phyloP scores from a whole-genome alignment of 2,329 filamentous ascomycete species.

The Rugonectria rugulosa region DNA sequence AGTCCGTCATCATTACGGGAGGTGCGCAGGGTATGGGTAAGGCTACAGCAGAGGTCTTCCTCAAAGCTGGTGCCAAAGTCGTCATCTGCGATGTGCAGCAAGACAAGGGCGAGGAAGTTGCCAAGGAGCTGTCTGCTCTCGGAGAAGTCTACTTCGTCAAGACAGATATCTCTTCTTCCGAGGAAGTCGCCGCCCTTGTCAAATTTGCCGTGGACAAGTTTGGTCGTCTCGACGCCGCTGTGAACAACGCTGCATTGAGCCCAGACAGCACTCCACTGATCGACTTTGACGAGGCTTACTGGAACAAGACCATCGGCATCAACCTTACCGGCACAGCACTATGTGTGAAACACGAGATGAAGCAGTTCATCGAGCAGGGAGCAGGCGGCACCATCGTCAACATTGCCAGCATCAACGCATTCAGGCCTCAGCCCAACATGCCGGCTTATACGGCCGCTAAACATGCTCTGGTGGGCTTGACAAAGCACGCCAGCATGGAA shows the following conservation, averaged over 20 bases:
- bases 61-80: slow-evolving; percentile 43
- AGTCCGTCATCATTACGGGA: slow-evolving; percentile 43
- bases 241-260: slow-evolving; percentile 29
- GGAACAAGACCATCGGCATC: slow-evolving; percentile 27
- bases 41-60: slow-evolving; percentile 41
- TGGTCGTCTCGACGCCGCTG: slow-evolving; percentile 26
- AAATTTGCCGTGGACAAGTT: slow-evolving; percentile 29
- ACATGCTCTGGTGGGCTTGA: slow-evolving; percentile 49
- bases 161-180: slow-evolving; percentile 27
- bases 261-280: slow-evolving; percentile 28
- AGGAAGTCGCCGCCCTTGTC: slow-evolving; percentile 24
- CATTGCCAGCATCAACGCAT: slow-evolving; percentile 46
- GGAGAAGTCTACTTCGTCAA: slow-evolving; percentile 25
- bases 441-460: slow-evolving; percentile 44
- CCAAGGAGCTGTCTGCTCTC: slow-evolving; percentile 23
- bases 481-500: slow-evolving; percentile 48
- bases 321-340: slow-evolving; percentile 33
- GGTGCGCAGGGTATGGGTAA: slow-evolving; percentile 44
- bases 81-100: slow-evolving; percentile 42
- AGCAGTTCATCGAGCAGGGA: slow-evolving; percentile 34
- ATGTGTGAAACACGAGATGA: slow-evolving; percentile 32
- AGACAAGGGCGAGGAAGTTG: slow-evolving; percentile 21
- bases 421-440: slow-evolving; percentile 39
- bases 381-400: slow-evolving; percentile 54
- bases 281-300: slow-evolving; percentile 30